Conservation (phyloP, 495 filamentous ascomycete genomes). For the Talaromyces ruber region DNA sequence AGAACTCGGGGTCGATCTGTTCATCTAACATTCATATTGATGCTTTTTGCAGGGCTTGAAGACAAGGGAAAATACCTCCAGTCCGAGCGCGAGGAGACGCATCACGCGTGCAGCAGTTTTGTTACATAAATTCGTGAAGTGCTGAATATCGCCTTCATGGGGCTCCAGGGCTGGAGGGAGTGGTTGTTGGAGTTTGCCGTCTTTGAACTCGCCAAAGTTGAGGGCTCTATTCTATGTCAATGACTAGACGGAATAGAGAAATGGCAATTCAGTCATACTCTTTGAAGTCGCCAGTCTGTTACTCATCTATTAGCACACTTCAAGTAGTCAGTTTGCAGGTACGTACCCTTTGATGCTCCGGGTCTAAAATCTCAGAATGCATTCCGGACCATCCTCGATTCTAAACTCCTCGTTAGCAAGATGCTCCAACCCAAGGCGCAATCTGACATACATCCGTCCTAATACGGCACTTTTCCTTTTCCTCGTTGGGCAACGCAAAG, state of each 20-base stretch:
- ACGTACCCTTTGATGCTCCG: constrained; percentile 68
- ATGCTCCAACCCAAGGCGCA: background rate
- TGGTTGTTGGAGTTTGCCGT: constrained; percentile 70
- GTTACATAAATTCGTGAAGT: constrained; percentile 64
- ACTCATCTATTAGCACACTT: background rate
- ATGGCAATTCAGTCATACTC: constrained; percentile 47
- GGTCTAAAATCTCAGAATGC: constrained; percentile 83
- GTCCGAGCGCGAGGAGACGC: constrained; percentile 64
- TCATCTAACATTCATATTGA: background rate
- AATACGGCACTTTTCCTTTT: constrained; percentile 69
- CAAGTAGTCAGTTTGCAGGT: constrained; percentile 5
- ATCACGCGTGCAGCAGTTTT: constrained; percentile 64
- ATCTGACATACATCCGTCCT: constrained; percentile 45
- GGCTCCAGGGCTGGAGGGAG: constrained; percentile 57
- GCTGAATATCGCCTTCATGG: constrained; percentile 49
- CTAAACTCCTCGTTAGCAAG: constrained; percentile 20
- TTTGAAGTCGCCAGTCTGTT: constrained; percentile 81
- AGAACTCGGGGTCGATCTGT: constrained; percentile 54
- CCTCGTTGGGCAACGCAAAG: constrained; percentile 60
- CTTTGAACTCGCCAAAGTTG: constrained; percentile 75
- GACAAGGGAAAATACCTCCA: constrained; percentile 39
- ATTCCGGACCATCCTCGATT: constrained; percentile 87
- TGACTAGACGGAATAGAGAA: background rate
- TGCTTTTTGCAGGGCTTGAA: background rate
- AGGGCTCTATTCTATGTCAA: constrained; percentile 49